Conservation (phyloP, 2,329 filamentous ascomycete species). For the Colletotrichum eleusines region DNA sequence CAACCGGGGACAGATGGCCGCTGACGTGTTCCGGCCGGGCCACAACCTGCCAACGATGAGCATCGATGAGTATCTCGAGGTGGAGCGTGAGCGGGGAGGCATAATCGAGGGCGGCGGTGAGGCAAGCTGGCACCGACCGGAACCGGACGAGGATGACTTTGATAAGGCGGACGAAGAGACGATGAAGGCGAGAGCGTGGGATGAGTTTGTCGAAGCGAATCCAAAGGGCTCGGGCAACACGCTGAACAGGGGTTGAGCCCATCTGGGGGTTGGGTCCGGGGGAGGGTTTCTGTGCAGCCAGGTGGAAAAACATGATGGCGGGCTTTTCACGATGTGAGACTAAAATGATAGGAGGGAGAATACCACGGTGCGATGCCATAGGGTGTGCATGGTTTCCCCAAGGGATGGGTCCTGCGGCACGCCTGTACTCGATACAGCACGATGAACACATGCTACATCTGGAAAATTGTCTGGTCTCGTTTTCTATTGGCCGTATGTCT, state of each 20-base stretch:
- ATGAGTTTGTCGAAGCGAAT: conserved; percentile 93
- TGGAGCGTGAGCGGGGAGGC: conserved; percentile 85
- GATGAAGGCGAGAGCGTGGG: conserved; percentile 94
- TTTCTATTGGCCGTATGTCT: neutral
- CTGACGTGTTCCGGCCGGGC: conserved; percentile 88
- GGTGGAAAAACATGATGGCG: conserved; percentile 27
- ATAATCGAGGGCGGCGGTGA: conserved; percentile 93
- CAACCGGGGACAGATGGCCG: conserved; percentile 78
- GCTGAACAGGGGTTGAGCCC: conserved; percentile 75
- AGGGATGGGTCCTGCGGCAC: neutral
- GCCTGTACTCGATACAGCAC: conserved; percentile 4
- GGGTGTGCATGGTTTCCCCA: neutral
- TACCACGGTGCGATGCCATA: conserved; percentile 25
- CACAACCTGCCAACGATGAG: conserved; percentile 97
- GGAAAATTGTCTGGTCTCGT: neutral
- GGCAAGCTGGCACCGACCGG: conserved; percentile 73
- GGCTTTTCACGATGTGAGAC: conserved; percentile 25
- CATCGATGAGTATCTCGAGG: conserved; percentile 96
- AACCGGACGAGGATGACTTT: conserved; percentile 89
- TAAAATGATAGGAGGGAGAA: conserved; percentile 1
- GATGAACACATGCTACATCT: conserved; percentile 2
- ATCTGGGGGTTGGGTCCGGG: conserved; percentile 68
- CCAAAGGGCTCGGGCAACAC: conserved; percentile 87
- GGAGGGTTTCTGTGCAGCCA: neutral
- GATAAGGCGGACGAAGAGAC: conserved; percentile 91